Conservation (phyloP, 176 grass and related monocot genomes). For the Oryza brachyantha region DNA sequence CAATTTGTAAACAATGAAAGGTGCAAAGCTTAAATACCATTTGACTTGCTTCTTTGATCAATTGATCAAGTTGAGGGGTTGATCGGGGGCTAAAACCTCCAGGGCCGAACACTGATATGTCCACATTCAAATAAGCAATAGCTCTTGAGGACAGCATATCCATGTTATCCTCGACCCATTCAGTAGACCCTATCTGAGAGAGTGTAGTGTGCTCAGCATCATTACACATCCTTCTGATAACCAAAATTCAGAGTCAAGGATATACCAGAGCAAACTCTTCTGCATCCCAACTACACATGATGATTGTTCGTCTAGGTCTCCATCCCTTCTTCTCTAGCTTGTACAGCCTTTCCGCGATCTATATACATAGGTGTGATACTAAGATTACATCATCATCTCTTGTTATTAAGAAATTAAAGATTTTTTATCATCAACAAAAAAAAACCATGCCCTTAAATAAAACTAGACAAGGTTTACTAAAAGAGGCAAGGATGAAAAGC, state of each 20-base stretch:
- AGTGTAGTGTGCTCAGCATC: neutral
- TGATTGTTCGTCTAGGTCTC: slow-evolving; percentile 85
- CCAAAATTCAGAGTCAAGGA: neutral
- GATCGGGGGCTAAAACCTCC: slow-evolving; percentile 55
- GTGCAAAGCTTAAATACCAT: slow-evolving; percentile 42
- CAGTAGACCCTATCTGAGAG: slow-evolving; percentile 80
- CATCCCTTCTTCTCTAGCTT: slow-evolving; percentile 79
- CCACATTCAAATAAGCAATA: slow-evolving; percentile 90
- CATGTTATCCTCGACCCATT: slow-evolving; percentile 91
- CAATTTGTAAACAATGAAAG: neutral
- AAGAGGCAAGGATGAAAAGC: neutral
- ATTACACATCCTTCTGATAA: neutral
- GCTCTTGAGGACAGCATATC: slow-evolving; percentile 71
- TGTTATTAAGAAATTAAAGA: neutral
- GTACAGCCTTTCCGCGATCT: slow-evolving; percentile 63
- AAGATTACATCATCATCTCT: neutral
- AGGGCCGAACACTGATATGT: slow-evolving; percentile 51
- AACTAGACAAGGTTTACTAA: neutral
- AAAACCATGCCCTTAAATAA: neutral
- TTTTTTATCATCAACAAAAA: neutral
- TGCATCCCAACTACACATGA: slow-evolving; percentile 91
- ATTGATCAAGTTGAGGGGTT: slow-evolving; percentile 87
- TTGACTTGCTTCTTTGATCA: slow-evolving; percentile 77
- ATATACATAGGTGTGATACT: neutral
- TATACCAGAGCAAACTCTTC: slow-evolving; percentile 70